Evolutionary conservation across 225 moss, liverwort and hornwort species (phyloP).

Genomic region (Polytrichum formosum): DNA sequence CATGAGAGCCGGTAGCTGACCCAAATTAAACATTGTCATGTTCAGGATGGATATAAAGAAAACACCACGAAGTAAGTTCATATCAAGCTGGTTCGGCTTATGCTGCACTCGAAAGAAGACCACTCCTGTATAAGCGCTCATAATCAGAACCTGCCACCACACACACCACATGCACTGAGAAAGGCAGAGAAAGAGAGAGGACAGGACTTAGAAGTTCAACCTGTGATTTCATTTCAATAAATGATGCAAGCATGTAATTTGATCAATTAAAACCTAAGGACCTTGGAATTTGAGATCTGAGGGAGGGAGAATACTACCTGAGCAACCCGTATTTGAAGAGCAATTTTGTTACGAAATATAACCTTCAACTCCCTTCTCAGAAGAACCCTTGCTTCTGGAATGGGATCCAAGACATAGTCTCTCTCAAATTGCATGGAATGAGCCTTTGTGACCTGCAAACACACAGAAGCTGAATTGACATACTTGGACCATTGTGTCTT

Average conservation of each 20-base stretch:
- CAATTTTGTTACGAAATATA: conserved; percentile 60
- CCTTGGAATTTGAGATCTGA: conserved; percentile 2
- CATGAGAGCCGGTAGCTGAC: conserved; percentile 72
- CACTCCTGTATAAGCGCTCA: conserved; percentile 57
- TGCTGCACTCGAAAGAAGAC: conserved; percentile 63
- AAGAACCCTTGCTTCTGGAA: conserved; percentile 54
- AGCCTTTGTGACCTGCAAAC: conserved; percentile 30
- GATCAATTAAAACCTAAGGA: not conserved
- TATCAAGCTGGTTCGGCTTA: conserved; percentile 51
- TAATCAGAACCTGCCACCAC: conserved; percentile 63
- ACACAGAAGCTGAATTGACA: not conserved
- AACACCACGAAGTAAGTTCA: conserved; percentile 59
- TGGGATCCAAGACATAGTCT: conserved; percentile 59
- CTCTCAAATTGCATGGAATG: conserved; percentile 57
- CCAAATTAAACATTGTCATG: conserved; percentile 86
- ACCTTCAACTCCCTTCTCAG: conserved; percentile 63
- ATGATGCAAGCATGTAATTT: conserved; percentile 3
- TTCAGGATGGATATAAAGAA: conserved; percentile 81
- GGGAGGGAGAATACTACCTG: conserved; percentile 48
- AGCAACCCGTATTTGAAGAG: conserved; percentile 59
- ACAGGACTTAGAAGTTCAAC: not conserved
- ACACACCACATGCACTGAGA: conserved; percentile 3
- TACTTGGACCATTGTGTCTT: not conserved
- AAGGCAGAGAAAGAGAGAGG: not conserved
- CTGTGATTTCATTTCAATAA: not conserved